phyloP scores from a whole-genome alignment of 768 basidiomycete species.

The Daedaleopsis nitida region DNA sequence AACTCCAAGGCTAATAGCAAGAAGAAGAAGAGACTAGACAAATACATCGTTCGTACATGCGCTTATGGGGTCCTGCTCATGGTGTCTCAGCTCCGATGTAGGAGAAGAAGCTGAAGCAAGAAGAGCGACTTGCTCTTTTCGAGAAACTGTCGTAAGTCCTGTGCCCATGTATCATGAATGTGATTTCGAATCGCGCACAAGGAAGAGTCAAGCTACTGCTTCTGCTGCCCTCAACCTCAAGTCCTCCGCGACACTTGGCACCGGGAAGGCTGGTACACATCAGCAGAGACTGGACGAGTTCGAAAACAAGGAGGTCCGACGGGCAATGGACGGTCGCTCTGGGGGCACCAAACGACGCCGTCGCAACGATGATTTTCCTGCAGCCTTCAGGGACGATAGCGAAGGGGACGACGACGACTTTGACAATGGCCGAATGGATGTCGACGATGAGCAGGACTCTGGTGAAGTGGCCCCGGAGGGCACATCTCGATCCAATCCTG shows the following conservation, averaged over 20 bases:
- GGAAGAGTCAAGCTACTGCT: constrained; percentile 75
- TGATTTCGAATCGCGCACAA: constrained; percentile 37
- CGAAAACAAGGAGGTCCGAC: constrained; percentile 62
- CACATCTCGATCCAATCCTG: constrained; percentile 22
- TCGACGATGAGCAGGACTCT: background rate
- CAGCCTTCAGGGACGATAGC: constrained; percentile 23
- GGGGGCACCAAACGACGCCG: constrained; percentile 52
- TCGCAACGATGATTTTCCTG: background rate
- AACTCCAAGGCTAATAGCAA: constrained; percentile 78
- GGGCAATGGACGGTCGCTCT: constrained; percentile 48
- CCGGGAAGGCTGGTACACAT: constrained; percentile 64
- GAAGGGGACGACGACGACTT: constrained; percentile 38
- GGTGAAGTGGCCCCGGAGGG: constrained; percentile 21
- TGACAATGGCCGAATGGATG: constrained; percentile 26
- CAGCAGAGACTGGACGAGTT: constrained; percentile 57
- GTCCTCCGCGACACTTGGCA: constrained; percentile 83
- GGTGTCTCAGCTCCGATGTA: constrained; percentile 32
- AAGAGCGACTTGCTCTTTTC: constrained; percentile 75
- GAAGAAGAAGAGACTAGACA: constrained; percentile 88
- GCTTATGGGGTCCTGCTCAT: background rate
- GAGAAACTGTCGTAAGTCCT: constrained; percentile 77
- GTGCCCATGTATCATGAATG: background rate
- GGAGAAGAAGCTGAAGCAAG: constrained; percentile 93
- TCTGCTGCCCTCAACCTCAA: constrained; percentile 61
- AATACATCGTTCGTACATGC: constrained; percentile 73